These are phyloP conservation scores for Sclerotinia borealis DNA, from an alignment of 2,329 filamentous ascomycete species.

Conservation along the genomic window DNA sequence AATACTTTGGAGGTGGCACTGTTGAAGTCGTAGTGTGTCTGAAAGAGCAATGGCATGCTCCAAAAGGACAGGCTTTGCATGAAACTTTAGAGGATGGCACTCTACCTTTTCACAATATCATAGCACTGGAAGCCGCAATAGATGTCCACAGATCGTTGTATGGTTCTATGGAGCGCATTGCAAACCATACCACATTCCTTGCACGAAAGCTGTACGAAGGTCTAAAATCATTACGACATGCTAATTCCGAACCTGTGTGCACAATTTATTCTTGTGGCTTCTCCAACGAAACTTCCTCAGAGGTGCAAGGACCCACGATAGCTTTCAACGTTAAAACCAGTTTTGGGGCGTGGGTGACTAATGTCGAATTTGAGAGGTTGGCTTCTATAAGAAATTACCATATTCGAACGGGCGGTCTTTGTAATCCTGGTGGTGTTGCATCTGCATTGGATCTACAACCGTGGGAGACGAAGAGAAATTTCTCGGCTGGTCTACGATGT, in stretches of 20 bases:
- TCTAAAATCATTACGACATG: slow-evolving; percentile 58
- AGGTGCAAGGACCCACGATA: slow-evolving; percentile 64
- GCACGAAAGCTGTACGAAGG: slow-evolving; percentile 51
- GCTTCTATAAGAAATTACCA: slow-evolving; percentile 74
- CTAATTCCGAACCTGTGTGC: slow-evolving; percentile 44
- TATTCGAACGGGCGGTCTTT: slow-evolving; percentile 80
- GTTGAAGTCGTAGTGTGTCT: slow-evolving; percentile 80
- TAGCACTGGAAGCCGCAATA: slow-evolving; percentile 73
- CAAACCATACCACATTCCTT: slow-evolving; percentile 64
- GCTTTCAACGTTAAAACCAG: slow-evolving; percentile 76
- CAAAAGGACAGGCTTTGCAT: slow-evolving; percentile 67
- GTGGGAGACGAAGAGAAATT: slow-evolving; percentile 80
- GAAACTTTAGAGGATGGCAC: slow-evolving; percentile 87
- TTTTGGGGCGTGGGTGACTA: slow-evolving; percentile 67
- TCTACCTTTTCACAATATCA: slow-evolving; percentile 81
- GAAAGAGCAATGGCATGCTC: slow-evolving; percentile 77
- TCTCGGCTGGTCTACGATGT: slow-evolving; percentile 78
- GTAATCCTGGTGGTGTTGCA: slow-evolving; percentile 85
- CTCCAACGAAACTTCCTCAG: slow-evolving; percentile 26
- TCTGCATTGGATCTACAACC: slow-evolving; percentile 64
- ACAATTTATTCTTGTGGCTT: slow-evolving; percentile 31
- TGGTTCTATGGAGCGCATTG: slow-evolving; percentile 62
- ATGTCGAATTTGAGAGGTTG: slow-evolving; percentile 81
- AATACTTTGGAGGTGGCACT: slow-evolving; percentile 90
- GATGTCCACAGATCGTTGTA: slow-evolving; percentile 63